A percentile compares a stretch with the other conserved stretches of the same genome.
Conservation (phyloP, 164 flowering plant genomes). For the Amborella trichopoda region DNA sequence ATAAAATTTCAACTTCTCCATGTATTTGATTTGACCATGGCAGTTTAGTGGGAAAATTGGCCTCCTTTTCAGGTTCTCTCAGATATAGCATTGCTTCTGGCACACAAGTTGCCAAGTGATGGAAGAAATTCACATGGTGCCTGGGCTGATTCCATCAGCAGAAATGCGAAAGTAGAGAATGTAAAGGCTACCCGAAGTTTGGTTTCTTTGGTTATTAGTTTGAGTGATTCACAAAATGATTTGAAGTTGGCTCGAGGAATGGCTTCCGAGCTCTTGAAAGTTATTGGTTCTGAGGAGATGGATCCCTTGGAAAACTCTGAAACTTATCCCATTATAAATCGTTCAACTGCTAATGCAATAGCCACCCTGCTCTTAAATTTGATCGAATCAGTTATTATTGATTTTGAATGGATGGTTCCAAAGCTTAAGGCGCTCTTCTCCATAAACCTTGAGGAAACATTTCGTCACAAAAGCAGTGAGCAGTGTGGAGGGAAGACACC, state of each 20-base stretch:
- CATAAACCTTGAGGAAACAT: constrained; percentile 19
- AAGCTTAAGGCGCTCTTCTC: constrained; percentile 32
- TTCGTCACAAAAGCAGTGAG: constrained; percentile 8
- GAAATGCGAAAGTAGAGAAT: constrained; percentile 19
- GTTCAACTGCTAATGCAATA: constrained; percentile 33
- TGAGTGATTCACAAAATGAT: constrained; percentile 49
- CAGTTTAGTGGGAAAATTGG: no score
- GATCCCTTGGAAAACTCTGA: constrained; percentile 33
- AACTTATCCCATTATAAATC: constrained; percentile 40
- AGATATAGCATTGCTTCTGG: constrained; percentile 42
- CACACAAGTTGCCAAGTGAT: constrained; percentile 30
- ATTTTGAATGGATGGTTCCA: constrained; percentile 48
- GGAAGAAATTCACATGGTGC: constrained; percentile 35
- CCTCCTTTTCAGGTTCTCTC: constrained; percentile 41
- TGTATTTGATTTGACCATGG: no score
- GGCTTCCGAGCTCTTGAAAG: constrained; percentile 44
- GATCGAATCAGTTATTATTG: constrained; percentile 32
- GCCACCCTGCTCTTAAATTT: constrained; percentile 37
- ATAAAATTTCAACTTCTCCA: no score
- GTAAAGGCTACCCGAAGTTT: constrained; percentile 41
- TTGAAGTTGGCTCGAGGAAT: constrained; percentile 34
- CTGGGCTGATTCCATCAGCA: constrained; percentile 49
- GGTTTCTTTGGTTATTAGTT: constrained; percentile 28
- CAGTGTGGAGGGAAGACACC: constrained; percentile 17
- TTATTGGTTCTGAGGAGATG: constrained; percentile 30